Conservation (phyloP, 441 rosid genomes). For the Iberis amara region DNA sequence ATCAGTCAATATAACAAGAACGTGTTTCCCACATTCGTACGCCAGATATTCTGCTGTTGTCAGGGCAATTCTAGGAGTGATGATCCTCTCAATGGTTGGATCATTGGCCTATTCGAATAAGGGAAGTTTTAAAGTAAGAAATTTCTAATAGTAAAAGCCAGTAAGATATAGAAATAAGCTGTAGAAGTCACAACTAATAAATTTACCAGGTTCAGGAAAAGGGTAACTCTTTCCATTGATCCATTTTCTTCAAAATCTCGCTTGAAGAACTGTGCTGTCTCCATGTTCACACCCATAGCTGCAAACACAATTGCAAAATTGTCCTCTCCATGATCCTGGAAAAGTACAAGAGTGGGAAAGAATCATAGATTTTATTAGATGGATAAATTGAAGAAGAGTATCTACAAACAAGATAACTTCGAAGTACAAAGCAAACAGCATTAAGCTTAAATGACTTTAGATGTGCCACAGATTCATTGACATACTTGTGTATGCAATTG, state of each 20-base stretch:
- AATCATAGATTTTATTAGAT: no score
- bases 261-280: conserved; percentile 96
- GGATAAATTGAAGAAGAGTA: no score
- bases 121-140: conserved; percentile 7
- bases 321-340: conserved; percentile 81
- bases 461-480: neutral
- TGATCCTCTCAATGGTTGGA: conserved; percentile 93
- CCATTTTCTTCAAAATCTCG: conserved; percentile 99
- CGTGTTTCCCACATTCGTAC: conserved; percentile 98
- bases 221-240: conserved; percentile 98
- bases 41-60: conserved; percentile 94
- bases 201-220: conserved; percentile 85
- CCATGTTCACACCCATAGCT: conserved; percentile 99
- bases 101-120: conserved; percentile 74
- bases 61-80: conserved; percentile 92
- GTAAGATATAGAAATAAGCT: neutral
- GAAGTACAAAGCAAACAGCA: neutral
- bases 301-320: conserved; percentile 97
- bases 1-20: conserved; percentile 86
- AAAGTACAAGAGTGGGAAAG: conserved; percentile 3
- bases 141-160: neutral
- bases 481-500: neutral
- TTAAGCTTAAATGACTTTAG: neutral
- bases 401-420: no score
- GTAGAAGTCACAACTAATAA: neutral